phyloP scores from a whole-genome alignment of 2,329 filamentous ascomycete species.

The Botrytis sinoallii region DNA sequence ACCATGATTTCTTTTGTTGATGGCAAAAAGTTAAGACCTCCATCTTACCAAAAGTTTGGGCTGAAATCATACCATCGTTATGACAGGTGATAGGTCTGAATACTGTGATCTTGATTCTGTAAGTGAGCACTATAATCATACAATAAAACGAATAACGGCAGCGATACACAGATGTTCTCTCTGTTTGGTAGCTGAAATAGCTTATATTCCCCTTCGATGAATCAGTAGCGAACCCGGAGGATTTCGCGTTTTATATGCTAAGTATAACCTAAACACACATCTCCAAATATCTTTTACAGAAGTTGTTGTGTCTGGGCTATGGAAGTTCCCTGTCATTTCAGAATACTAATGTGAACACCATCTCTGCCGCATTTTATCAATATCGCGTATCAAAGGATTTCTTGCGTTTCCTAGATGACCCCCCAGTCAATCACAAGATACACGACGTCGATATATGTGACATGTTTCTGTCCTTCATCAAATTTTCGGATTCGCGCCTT shows the following conservation, averaged over 20 bases:
- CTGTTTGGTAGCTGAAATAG: not conserved
- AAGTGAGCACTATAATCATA: not conserved
- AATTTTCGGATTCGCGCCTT: not conserved
- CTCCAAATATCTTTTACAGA: not conserved
- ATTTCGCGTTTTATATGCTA: not conserved
- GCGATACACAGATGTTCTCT: not conserved
- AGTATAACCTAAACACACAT: not conserved
- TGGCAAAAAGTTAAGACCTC: not conserved
- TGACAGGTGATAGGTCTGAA: not conserved
- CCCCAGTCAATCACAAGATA: not conserved
- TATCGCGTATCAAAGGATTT: not conserved
- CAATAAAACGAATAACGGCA: not conserved
- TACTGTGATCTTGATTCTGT: not conserved
- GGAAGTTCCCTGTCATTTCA: not conserved
- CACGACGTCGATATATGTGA: not conserved
- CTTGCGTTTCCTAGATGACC: not conserved
- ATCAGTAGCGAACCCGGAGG: not conserved
- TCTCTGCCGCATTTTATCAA: too few species aligned
- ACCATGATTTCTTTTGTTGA: not conserved
- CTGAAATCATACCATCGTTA: not conserved
- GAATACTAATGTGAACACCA: not conserved
- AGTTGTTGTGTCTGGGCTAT: not conserved
- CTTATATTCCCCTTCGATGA: not conserved
- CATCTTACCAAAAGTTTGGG: not conserved
- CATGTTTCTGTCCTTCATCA: too few species aligned